phyloP scores from a whole-genome alignment of 805 yeast species.

The Zygosaccharomyces rouxii region DNA sequence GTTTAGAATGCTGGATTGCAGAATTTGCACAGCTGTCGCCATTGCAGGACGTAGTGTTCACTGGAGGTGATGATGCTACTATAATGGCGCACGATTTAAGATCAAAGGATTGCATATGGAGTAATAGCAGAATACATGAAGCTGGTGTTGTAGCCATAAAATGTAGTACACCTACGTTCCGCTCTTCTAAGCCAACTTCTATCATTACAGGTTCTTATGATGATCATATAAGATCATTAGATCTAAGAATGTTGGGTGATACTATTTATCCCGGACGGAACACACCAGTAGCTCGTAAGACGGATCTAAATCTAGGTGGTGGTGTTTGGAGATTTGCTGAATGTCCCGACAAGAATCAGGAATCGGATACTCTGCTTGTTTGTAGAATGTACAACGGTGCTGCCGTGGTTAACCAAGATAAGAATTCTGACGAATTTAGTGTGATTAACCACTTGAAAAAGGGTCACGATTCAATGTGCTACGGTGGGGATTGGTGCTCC shows the following conservation, averaged over 20 bases:
- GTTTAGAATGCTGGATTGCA: constrained; percentile 86
- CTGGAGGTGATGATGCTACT: constrained; percentile 88
- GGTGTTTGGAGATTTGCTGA: constrained; percentile 95
- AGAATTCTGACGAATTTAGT: constrained; percentile 34
- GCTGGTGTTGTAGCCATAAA: constrained; percentile 91
- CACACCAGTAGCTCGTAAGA: constrained; percentile 44
- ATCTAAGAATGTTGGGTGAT: constrained; percentile 52
- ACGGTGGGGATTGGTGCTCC: constrained; percentile 85
- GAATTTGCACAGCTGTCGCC: constrained; percentile 57
- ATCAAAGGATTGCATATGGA: constrained; percentile 31
- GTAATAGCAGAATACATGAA: constrained; percentile 58
- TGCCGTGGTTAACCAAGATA: constrained; percentile 46
- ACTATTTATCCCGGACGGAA: constrained; percentile 43
- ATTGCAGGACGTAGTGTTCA: constrained; percentile 54
- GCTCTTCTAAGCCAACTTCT: constrained; percentile 26
- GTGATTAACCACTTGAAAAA: constrained; percentile 41
- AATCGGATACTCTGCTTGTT: constrained; percentile 49
- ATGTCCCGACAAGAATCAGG: constrained; percentile 33
- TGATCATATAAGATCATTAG: constrained; percentile 66
- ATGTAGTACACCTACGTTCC: constrained; percentile 32
- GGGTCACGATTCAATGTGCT: constrained; percentile 88
- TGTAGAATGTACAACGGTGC: constrained; percentile 98
- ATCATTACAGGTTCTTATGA: constrained; percentile 85
- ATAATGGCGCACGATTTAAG: constrained; percentile 71
- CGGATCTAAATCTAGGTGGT: constrained; percentile 63